Percentiles rank a stretch among this genome's conserved stretches.
These are phyloP conservation scores for Globisporangium canariense DNA, from an alignment of 352 stramenopile species.

Conservation along the genomic window DNA sequence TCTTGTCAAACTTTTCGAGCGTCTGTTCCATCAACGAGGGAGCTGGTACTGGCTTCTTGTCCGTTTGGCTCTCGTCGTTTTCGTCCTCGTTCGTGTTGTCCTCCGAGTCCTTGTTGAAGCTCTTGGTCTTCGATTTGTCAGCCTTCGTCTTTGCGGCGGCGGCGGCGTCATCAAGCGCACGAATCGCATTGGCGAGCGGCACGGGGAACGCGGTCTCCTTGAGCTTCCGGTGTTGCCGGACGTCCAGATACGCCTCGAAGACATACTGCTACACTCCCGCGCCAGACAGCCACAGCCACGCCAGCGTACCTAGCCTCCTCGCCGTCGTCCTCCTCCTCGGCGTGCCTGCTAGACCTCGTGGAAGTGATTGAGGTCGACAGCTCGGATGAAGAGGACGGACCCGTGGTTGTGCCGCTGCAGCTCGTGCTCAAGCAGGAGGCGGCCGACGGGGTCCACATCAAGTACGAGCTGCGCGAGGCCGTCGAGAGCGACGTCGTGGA, in stretches of 20 bases:
- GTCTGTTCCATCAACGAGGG: constrained; percentile 80
- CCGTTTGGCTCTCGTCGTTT: neutral
- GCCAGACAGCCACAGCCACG: neutral
- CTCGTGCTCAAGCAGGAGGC: constrained; percentile 5
- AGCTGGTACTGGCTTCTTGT: constrained; percentile 11
- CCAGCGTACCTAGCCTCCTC: neutral
- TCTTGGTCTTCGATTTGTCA: constrained; percentile 26
- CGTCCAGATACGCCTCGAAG: constrained; percentile 92
- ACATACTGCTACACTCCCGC: constrained; percentile 38
- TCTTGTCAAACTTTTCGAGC: constrained; percentile 90
- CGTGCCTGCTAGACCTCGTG: constrained; percentile 3
- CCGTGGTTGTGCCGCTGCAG: neutral
- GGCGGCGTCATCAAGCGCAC: constrained; percentile 29
- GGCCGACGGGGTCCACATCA: neutral
- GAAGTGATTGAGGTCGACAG: constrained; percentile 15
- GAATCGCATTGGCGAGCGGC: constrained; percentile 47
- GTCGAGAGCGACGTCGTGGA: neutral
- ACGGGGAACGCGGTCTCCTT: constrained; percentile 69
- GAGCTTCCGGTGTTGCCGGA: constrained; percentile 89
- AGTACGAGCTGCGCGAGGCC: constrained; percentile 4
- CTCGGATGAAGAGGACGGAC: constrained; percentile 6
- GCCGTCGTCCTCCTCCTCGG: neutral
- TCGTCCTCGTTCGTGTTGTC: constrained; percentile 17
- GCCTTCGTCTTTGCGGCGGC: constrained; percentile 19
- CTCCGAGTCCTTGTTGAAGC: constrained; percentile 13